Percentiles rank a stretch among this genome's conserved stretches.
phyloP scores from a whole-genome alignment of 371 early-diverging fungal species.

The Saksenaea oblongispora region DNA sequence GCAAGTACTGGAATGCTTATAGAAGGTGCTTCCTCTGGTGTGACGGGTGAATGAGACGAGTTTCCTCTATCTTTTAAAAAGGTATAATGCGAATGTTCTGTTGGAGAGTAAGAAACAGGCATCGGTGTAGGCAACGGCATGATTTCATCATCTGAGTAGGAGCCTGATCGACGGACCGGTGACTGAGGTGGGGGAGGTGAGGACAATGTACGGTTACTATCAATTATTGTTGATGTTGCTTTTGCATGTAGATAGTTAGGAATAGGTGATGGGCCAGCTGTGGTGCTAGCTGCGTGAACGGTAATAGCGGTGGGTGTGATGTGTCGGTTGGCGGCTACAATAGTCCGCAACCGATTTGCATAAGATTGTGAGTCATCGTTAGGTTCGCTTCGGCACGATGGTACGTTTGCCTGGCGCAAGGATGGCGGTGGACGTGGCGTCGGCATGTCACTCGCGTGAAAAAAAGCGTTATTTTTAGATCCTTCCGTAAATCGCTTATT shows the following conservation, averaged over 20 bases:
- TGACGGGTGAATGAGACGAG: constrained; percentile 15
- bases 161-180: constrained; percentile 9
- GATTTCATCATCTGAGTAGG: constrained; percentile 29
- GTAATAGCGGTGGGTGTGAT: constrained; percentile 8
- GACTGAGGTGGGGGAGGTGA: constrained; percentile 3
- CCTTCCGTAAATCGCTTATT: constrained; percentile 6
- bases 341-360: constrained; percentile 33
- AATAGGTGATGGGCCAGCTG: constrained; percentile 34
- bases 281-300: background rate
- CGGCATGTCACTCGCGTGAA: constrained; percentile 23
- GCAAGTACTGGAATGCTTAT: constrained; percentile 36
- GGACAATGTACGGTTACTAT: background rate
- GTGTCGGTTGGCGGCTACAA: constrained; percentile 31
- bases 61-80: constrained; percentile 13
- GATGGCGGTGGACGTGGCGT: constrained; percentile 48
- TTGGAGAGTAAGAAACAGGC: constrained; percentile 15
- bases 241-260: constrained; percentile 29
- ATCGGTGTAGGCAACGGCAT: constrained; percentile 40
- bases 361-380: constrained; percentile 5
- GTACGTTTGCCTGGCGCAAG: constrained; percentile 4
- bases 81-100: constrained; percentile 6
- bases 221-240: constrained; percentile 1
- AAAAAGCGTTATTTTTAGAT: constrained; percentile 41
- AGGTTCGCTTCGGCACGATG: background rate
- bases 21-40: constrained; percentile 16